Base-by-base conservation (phyloP, 78 protist genomes). In the Dictyostelium intermedium region DNA sequence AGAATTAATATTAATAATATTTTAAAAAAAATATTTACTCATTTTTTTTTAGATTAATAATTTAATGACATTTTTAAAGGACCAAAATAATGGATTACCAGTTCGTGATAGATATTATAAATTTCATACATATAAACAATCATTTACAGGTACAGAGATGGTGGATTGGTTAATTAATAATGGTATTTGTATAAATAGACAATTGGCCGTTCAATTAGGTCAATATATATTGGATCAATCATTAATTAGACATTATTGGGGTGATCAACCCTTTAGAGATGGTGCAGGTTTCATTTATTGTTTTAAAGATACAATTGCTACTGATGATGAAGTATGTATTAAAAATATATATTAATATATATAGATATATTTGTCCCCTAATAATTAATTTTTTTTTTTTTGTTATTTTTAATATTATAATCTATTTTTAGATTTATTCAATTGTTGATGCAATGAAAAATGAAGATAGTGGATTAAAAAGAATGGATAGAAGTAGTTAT, bases 221-320 rank as follows among this genome's bases (percentile, higher is more conserved):
- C 93, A 87, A 78, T 87, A 87, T 20, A 45, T 87, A 47, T 60
- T 87, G 63, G 93, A 87, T 79, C 82, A 87, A 66, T 78, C 85
- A 2, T 61, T 87, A 25, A 76, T 87, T 43, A 76, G 74, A 87
- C 93, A 87, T 63, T 35, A 61, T 56, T 87, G 83, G 73, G 69
- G 83, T 30, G 93, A 87, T 87, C 85, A 87, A 63, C 93, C 93
- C 14, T 87, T 87, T 61, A 76, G 66, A 76, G 93, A 87, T 66
- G 73, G 47, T 2, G 70, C 60, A 43, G 20, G 69, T 25, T 30
- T 56, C 16, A 34, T 78, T 16, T 87, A 87, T 63, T 76, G 84
- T 63, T 87, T 87, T 66, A 86, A 86, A 76, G 93, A 87, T 63
- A 78, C 69, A 16, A 56, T 79, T 45, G 93, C 85, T 72, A 78